Percentiles rank a stretch among this genome's conserved stretches.
Evolutionary conservation across 2,329 filamentous ascomycete genomes (phyloP).

Genomic region (Ceratocystis albifundus): DNA sequence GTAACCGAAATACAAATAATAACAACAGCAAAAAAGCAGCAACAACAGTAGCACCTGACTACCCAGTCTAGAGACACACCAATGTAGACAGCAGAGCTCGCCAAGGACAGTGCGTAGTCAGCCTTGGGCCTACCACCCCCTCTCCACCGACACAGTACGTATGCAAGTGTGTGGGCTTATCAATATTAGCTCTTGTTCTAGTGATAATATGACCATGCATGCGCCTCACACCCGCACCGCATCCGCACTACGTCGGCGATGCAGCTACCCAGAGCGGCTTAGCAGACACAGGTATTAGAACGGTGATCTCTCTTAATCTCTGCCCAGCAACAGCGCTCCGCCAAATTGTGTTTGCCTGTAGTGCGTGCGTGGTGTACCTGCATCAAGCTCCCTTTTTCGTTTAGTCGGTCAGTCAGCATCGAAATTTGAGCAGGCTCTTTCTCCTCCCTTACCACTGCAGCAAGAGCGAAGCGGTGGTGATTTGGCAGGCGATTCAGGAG

Average conservation of each 20-base stretch:
- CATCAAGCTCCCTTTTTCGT: constrained; percentile 3
- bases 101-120: not conserved
- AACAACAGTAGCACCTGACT: not conserved
- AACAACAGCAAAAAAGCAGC: not conserved
- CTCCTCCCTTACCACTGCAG: not conserved
- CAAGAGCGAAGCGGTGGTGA: not conserved
- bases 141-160: not conserved
- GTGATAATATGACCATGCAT: constrained; percentile 8
- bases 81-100: too few relatives aligned
- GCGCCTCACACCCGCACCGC: constrained; percentile 1
- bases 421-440: constrained; percentile 4
- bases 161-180: not conserved
- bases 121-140: not conserved
- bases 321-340: constrained; percentile 2
- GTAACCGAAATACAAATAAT: not conserved
- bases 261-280: not conserved
- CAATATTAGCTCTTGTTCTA: not conserved
- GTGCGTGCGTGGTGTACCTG: not conserved
- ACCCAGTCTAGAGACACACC: too few relatives aligned
- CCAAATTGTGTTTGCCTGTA: not conserved
- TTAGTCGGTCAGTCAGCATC: not conserved
- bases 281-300: not conserved
- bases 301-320: constrained; percentile 6
- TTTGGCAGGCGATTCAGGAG: not conserved
- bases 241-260: not conserved